Base-by-base conservation (phyloP, 2,329 filamentous ascomycete genomes). In the Alternaria postmessia region DNA sequence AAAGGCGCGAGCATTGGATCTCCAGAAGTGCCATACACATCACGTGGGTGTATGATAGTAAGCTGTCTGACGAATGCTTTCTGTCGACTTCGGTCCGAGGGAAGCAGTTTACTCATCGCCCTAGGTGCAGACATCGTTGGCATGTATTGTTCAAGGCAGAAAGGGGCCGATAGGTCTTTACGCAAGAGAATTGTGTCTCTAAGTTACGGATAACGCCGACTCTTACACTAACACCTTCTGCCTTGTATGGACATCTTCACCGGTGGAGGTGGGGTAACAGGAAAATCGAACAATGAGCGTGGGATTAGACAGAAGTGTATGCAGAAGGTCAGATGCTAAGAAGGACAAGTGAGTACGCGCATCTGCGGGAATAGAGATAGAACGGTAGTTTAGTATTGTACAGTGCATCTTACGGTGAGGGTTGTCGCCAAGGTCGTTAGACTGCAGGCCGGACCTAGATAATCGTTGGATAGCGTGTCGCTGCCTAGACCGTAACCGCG, bases 241-340 rank as follows among this genome's bases (percentile, higher is more conserved):
- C 73, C 74, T 77, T 66, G 70, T 66, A 55, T 46, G 39, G 39
- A 56, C 49, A n/a, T 63, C 32, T 51, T 73, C 67, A 76, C 75
- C 75, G 75, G 75, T 75, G 57, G 68, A 65, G 46, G 73, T 73
- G 75, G 75, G 69, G 63, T 47, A 44, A 49, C 57, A 66, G 39
- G 57, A 61, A 26, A 46, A 64, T 42, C n/a, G 41, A 56, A 51
- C 32, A 57, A 44, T 47, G 48, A 42, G 56, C 54, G 51, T 59
- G 54, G 52, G 16, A 39, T 61, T 14, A 63, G 53, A 53, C n/a
- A 49, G 41, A 51, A 51, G 51, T 32, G 46, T 39, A 68, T 67
- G 67, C 67, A 68, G 34, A 64, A 58, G 53, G 67, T 72, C 70
- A 73, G 65, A 72, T 65, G 63, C 55, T 62, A 53, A 47, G 59